These are phyloP conservation scores for Coleophoma cylindrospora DNA, from an alignment of 2,329 filamentous ascomycete genomes.

Conservation along the genomic window DNA sequence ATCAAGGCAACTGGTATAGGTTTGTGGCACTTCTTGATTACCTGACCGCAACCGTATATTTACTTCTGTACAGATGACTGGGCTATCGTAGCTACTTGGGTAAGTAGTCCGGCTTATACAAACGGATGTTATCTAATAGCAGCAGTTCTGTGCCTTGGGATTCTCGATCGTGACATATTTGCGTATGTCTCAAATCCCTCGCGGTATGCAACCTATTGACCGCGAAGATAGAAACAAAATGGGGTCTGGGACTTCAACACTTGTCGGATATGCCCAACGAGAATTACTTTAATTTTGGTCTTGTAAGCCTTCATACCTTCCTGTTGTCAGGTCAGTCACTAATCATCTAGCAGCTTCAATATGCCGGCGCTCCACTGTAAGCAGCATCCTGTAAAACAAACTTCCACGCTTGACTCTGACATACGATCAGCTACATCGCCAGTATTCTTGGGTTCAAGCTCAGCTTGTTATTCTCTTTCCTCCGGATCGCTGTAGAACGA, in stretches of 20 bases:
- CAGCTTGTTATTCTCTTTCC: conserved; percentile 37
- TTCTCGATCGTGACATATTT: conserved; percentile 30
- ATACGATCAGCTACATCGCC: conserved; percentile 29
- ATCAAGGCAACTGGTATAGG: conserved; percentile 31
- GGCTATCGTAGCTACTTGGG: conserved; percentile 26
- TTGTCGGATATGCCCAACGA: conserved; percentile 31
- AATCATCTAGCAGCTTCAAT: conserved; percentile 27
- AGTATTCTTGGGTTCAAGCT: conserved; percentile 42
- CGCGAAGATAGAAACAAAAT: conserved; percentile 34
- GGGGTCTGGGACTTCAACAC: conserved; percentile 32
- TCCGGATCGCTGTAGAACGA: conserved; percentile 37
- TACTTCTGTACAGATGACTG: conserved; percentile 22
- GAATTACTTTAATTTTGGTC: conserved; percentile 33
- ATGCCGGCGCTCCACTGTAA: conserved; percentile 36
- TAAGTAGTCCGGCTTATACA: conserved; percentile 4
- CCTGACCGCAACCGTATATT: not conserved
- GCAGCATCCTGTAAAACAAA: conserved; percentile 5
- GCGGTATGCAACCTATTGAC: too few relatives aligned
- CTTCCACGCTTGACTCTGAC: not conserved
- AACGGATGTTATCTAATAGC: too few relatives aligned
- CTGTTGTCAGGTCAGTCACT: too few relatives aligned
- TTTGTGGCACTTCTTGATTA: conserved; percentile 10
- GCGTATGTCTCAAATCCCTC: conserved; percentile 23
- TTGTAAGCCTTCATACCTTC: conserved; percentile 19
- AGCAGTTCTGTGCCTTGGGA: conserved; percentile 22